Percentiles rank a stretch among this genome's conserved stretches.
Evolutionary conservation across 371 early-diverging fungal genomes (phyloP).

Genomic region (Mortierella sp.): DNA sequence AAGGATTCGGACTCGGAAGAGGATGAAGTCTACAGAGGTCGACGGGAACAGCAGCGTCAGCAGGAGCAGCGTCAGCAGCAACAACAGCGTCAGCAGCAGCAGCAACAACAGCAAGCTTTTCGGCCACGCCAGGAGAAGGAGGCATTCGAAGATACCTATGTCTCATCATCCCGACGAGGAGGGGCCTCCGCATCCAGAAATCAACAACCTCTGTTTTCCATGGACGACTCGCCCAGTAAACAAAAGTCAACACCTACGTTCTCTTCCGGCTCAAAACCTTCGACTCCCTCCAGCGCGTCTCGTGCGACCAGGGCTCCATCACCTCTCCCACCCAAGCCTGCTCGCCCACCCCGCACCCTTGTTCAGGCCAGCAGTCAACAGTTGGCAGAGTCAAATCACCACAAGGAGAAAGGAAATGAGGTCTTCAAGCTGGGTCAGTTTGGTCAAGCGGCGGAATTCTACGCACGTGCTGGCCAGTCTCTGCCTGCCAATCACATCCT

Average conservation of each 20-base stretch:
- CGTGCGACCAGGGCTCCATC: conserved; percentile 32
- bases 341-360: conserved; percentile 38
- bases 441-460: conserved; percentile 82
- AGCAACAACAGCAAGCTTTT: conserved; percentile 24
- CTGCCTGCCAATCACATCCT: conserved; percentile 74
- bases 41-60: conserved; percentile 29
- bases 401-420: conserved; percentile 82
- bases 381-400: conserved; percentile 58
- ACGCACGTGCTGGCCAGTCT: conserved; percentile 76
- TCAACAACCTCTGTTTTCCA: conserved; percentile 27
- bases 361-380: conserved; percentile 50
- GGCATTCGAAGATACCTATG: conserved; percentile 61
- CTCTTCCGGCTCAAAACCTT: background rate
- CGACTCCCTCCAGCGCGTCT: conserved; percentile 3
- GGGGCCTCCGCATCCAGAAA: conserved; percentile 16
- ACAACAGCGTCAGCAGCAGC: conserved; percentile 27
- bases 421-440: conserved; percentile 91
- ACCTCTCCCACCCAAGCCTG: conserved; percentile 42
- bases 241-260: conserved; percentile 17
- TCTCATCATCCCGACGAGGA: conserved; percentile 70
- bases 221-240: conserved; percentile 18
- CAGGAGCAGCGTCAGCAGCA: conserved; percentile 30
- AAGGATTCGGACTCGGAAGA: conserved; percentile 58
- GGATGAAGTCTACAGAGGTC: conserved; percentile 46
- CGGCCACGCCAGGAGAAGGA: conserved; percentile 52